Evolutionary conservation across 108 stramenopile genomes (phyloP).

Genomic region (Thalassiosira profunda): DNA sequence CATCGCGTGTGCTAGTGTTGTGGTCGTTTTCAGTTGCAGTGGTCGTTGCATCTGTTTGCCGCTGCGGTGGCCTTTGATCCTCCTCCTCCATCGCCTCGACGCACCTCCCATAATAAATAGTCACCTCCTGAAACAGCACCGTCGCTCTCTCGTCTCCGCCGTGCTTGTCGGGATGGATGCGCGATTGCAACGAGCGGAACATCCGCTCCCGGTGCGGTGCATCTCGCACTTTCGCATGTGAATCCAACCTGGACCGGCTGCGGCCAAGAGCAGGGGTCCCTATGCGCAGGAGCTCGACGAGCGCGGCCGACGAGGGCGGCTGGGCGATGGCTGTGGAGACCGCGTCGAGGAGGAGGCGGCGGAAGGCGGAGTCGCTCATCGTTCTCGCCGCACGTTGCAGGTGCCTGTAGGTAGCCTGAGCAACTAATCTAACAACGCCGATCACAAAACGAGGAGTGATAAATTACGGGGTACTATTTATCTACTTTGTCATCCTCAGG

Average conservation of each 20-base stretch:
- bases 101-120: constrained; percentile 8
- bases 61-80: background rate
- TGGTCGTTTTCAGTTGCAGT: no score
- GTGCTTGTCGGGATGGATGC: constrained; percentile 30
- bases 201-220: constrained; percentile 11
- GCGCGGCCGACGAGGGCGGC: constrained; percentile 1
- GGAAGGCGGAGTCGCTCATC: constrained; percentile 24
- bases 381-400: no score
- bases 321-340: constrained; percentile 12
- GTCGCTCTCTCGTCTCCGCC: constrained; percentile 16
- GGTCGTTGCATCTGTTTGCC: no score
- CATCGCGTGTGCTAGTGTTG: no score
- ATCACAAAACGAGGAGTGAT: no score
- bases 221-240: constrained; percentile 5
- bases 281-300: constrained; percentile 23
- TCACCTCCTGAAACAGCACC: constrained; percentile 21
- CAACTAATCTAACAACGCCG: no score
- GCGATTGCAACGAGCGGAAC: constrained; percentile 12
- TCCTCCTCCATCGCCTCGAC: constrained; percentile 12
- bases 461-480: no score
- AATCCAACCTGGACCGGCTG: background rate
- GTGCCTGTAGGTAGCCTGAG: no score
- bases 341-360: constrained; percentile 22
- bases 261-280: constrained; percentile 4
- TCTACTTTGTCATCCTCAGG: no score